Percentiles rank a stretch among this genome's conserved stretches.
These are phyloP conservation scores for Purpureocillium lavendulum DNA, from an alignment of 2,329 filamentous ascomycete genomes.

Conservation along the genomic window DNA sequence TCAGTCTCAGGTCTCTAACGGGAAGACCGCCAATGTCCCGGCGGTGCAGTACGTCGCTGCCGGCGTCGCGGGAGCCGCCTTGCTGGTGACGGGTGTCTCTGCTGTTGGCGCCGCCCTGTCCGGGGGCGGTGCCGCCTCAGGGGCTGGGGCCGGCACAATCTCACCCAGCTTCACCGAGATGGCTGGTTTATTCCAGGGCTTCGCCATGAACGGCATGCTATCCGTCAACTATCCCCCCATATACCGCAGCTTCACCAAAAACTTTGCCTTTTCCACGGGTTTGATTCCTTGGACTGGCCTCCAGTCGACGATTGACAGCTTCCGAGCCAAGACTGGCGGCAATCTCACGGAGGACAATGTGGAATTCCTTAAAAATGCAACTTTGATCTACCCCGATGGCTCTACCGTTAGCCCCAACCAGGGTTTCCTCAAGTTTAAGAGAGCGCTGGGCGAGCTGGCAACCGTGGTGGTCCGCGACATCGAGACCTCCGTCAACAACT, in stretches of 20 bases:
- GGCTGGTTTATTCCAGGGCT: slow-evolving; percentile 82
- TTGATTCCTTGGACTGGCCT: slow-evolving; percentile 75
- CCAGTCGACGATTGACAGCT: slow-evolving; percentile 75
- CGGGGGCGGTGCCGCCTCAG: slow-evolving; percentile 38
- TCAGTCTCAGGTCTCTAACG: slow-evolving; percentile 73
- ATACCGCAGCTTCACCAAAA: slow-evolving; percentile 83
- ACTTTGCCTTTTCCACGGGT: slow-evolving; percentile 87
- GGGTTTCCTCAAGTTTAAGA: slow-evolving; percentile 40
- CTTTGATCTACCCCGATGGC: slow-evolving; percentile 60
- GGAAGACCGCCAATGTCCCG: slow-evolving; percentile 68
- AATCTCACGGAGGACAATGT: slow-evolving; percentile 78
- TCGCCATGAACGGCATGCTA: slow-evolving; percentile 95
- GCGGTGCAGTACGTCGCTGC: slow-evolving; percentile 78
- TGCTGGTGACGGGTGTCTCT: slow-evolving; percentile 64
- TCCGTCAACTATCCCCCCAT: slow-evolving; percentile 81
- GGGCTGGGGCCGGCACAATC: slow-evolving; percentile 51
- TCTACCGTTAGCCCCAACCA: slow-evolving; percentile 35
- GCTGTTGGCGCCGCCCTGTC: slow-evolving; percentile 52
- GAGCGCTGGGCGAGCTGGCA: slow-evolving; percentile 38
- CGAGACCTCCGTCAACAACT: slow-evolving; percentile 34
- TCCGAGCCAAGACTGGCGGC: slow-evolving; percentile 73
- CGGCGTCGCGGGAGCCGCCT: slow-evolving; percentile 75
- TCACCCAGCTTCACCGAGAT: slow-evolving; percentile 84
- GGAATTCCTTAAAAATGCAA: slow-evolving; percentile 64
- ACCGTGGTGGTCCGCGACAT: slow-evolving; percentile 46